Evolutionary conservation across 2,329 filamentous ascomycete genomes (phyloP).

Genomic region (Cytospora piceicola): DNA sequence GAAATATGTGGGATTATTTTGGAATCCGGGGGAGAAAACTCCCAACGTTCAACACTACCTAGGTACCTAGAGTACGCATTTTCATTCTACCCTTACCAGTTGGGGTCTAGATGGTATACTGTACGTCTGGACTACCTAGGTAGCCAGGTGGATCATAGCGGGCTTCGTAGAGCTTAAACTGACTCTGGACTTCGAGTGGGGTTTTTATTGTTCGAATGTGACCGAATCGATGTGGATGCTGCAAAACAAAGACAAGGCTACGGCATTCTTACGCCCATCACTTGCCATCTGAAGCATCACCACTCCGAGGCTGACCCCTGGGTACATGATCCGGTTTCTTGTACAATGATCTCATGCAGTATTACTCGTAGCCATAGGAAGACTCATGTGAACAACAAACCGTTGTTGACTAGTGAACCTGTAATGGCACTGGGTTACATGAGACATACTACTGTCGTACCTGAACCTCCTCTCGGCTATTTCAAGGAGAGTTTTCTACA

Average conservation of each 20-base stretch:
- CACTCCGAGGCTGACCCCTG: neutral
- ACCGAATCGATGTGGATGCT: neutral
- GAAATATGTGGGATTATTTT: no score
- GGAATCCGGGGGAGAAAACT: no score
- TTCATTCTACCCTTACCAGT: neutral
- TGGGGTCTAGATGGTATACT: neutral
- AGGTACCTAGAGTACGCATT: no score
- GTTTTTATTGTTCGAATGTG: neutral
- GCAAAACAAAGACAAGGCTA: neutral
- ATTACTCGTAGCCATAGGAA: neutral
- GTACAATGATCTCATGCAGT: neutral
- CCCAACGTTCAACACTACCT: no score
- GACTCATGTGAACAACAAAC: neutral
- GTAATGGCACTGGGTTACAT: neutral
- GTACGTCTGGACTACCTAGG: neutral
- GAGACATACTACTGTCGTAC: neutral
- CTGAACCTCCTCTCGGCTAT: neutral
- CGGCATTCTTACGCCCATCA: neutral
- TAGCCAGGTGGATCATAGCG: neutral
- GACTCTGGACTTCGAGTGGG: neutral
- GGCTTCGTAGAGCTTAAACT: neutral
- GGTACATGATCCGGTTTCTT: neutral
- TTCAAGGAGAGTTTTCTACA: neutral
- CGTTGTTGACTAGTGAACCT: neutral
- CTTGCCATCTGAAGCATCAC: neutral